Evolutionary conservation across 352 stramenopile species (phyloP).

Genomic region (Pythium graminicola): DNA sequence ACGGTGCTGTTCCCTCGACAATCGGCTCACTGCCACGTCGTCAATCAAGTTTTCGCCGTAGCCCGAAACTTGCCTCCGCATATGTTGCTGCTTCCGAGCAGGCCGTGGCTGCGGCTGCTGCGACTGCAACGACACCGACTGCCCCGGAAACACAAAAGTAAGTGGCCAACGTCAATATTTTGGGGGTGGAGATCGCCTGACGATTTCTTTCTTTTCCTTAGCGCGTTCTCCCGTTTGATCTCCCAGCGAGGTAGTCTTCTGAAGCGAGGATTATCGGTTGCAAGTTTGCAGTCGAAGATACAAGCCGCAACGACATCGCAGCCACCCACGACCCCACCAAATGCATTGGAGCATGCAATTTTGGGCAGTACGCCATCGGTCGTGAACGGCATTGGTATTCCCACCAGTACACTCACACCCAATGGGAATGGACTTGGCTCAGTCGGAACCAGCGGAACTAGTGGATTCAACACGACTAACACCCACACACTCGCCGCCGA

Average conservation of each 20-base stretch:
- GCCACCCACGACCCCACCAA: conserved; percentile 31
- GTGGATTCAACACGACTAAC: conserved; percentile 35
- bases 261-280: conserved; percentile 35
- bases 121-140: conserved; percentile 1
- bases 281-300: conserved; percentile 23
- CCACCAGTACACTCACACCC: conserved; percentile 19
- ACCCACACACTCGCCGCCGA: conserved; percentile 47
- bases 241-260: conserved; percentile 56
- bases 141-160: conserved; percentile 20
- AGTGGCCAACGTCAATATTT: neutral
- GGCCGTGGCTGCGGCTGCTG: conserved; percentile 6
- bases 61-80: neutral
- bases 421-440: conserved; percentile 19
- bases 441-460: conserved; percentile 20
- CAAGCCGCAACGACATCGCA: conserved; percentile 27
- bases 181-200: neutral
- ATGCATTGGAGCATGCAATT: conserved; percentile 66
- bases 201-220: conserved; percentile 8
- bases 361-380: conserved; percentile 33
- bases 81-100: conserved; percentile 14
- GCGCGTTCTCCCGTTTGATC: conserved; percentile 53
- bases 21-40: conserved; percentile 10
- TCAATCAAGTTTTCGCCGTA: conserved; percentile 21
- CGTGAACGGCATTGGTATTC: conserved; percentile 6
- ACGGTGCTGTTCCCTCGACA: neutral